A percentile compares a stretch with the other conserved stretches of the same genome.
These are phyloP conservation scores for Astragalus membranaceus DNA, from an alignment of 306 rosid species.

Conservation along the genomic window DNA sequence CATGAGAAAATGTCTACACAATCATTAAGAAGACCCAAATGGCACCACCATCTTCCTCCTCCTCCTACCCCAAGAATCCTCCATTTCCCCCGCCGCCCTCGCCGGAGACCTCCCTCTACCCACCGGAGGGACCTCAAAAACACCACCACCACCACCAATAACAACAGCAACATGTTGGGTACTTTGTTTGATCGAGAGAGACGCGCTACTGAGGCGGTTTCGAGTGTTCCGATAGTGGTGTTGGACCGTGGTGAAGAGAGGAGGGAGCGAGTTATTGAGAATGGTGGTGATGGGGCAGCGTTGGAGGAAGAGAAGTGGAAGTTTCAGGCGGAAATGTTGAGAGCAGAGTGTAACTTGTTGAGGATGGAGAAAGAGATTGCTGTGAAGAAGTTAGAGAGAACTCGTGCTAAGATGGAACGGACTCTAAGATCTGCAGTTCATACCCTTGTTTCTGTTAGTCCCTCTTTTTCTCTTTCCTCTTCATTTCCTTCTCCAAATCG, in stretches of 20 bases:
- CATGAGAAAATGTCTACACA: slow-evolving; percentile 37
- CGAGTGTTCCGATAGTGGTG: slow-evolving; percentile 42
- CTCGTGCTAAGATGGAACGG: slow-evolving; percentile 47
- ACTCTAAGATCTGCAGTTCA: slow-evolving; percentile 61
- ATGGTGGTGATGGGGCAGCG: slow-evolving; percentile 2
- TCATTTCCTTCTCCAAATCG: background rate
- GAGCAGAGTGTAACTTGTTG: slow-evolving; percentile 86
- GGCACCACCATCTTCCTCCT: slow-evolving; percentile 73
- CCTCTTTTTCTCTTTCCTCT: background rate
- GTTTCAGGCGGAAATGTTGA: slow-evolving; percentile 90
- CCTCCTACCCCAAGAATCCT: slow-evolving; percentile 80
- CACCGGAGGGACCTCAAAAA: slow-evolving; percentile 23
- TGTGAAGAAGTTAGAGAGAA: slow-evolving; percentile 52
- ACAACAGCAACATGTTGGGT: slow-evolving; percentile 27
- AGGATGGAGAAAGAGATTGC: slow-evolving; percentile 88
- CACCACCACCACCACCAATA: slow-evolving; percentile 34
- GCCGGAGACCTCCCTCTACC: slow-evolving; percentile 34
- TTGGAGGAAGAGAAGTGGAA: slow-evolving; percentile 78
- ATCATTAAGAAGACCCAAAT: slow-evolving; percentile 42
- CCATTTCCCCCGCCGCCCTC: slow-evolving; percentile 66
- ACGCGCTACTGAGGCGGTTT: slow-evolving; percentile 9
- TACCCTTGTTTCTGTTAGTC: slow-evolving; percentile 70
- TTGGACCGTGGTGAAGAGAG: slow-evolving; percentile 44
- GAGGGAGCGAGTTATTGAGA: slow-evolving; percentile 43
- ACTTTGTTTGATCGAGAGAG: slow-evolving; percentile 62